These are phyloP conservation scores for Delitschia confertaspora DNA, from an alignment of 495 filamentous ascomycete species.

Conservation along the genomic window DNA sequence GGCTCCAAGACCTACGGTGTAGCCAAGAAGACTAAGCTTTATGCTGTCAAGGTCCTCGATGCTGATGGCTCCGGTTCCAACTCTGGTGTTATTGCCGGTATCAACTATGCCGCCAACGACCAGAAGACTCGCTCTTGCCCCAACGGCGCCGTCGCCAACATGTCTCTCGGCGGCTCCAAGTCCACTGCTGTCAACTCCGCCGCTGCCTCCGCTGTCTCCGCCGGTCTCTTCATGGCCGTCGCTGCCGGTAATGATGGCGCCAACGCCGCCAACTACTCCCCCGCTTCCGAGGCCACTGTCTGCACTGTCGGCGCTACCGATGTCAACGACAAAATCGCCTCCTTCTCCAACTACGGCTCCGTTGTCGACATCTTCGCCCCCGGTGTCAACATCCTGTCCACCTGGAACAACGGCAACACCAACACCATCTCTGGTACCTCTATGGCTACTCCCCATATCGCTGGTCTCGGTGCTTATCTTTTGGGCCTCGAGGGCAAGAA, in stretches of 20 bases:
- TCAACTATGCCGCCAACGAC: constrained; percentile 46
- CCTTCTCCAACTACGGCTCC: constrained; percentile 36
- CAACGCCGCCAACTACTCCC: constrained; percentile 23
- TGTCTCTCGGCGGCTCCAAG: constrained; percentile 27
- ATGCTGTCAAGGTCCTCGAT: constrained; percentile 59
- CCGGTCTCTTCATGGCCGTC: constrained; percentile 24
- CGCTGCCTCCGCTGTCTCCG: constrained; percentile 9
- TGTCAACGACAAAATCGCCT: constrained; percentile 26
- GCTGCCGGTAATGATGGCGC: constrained; percentile 24
- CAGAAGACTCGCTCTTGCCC: constrained; percentile 29
- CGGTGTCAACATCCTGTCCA: constrained; percentile 32
- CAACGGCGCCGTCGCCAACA: constrained; percentile 21
- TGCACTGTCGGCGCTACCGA: constrained; percentile 39
- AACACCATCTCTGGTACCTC: constrained; percentile 54
- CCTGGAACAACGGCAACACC: constrained; percentile 27
- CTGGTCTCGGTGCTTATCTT: constrained; percentile 41
- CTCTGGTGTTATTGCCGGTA: constrained; percentile 45
- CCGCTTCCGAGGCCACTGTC: constrained; percentile 28
- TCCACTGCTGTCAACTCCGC: constrained; percentile 21
- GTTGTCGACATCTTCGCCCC: constrained; percentile 36
- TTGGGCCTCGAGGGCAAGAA: constrained; percentile 20
- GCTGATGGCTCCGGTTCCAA: constrained; percentile 37
- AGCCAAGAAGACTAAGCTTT: constrained; percentile 50
- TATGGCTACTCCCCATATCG: constrained; percentile 55
- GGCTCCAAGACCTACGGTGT: constrained; percentile 53